These are phyloP conservation scores for Scenedesmus sp. DNA, from an alignment of 163 green algal species.

Conservation along the genomic window DNA sequence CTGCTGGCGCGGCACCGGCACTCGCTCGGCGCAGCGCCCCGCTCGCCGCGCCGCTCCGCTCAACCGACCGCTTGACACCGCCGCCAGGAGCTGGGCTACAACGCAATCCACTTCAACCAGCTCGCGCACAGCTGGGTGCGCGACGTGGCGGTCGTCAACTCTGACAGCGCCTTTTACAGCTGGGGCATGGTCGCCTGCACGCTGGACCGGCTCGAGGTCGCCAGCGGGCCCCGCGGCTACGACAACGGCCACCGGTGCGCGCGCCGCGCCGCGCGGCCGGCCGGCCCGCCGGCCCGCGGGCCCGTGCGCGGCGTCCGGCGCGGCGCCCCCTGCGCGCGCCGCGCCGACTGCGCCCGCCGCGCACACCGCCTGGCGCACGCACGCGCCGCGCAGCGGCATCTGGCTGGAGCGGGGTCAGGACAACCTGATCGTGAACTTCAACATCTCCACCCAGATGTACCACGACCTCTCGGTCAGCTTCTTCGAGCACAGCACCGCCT, in stretches of 20 bases:
- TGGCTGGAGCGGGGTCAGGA: constrained; percentile 35
- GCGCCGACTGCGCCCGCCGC: neutral
- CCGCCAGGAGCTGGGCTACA: constrained; percentile 40
- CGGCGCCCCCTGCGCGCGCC: too few relatives aligned
- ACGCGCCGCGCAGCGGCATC: too few relatives aligned
- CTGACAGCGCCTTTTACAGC: constrained; percentile 37
- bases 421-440: constrained; percentile 42
- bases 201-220: constrained; percentile 1
- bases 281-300: too few relatives aligned
- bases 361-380: neutral
- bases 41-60: too few relatives aligned
- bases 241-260: constrained; percentile 39
- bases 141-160: constrained; percentile 37
- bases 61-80: too few relatives aligned
- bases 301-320: too few relatives aligned
- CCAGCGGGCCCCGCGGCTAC: constrained; percentile 29
- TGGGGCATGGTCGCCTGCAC: constrained; percentile 47
- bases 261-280: too few relatives aligned
- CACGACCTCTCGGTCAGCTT: constrained; percentile 39
- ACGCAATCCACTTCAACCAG: constrained; percentile 47
- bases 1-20: too few relatives aligned
- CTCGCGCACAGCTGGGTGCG: constrained; percentile 36
- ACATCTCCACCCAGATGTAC: constrained; percentile 24
- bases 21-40: too few relatives aligned
- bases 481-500: constrained; percentile 30